Percentiles rank a stretch among this genome's conserved stretches.
Evolutionary conservation across 2,329 filamentous ascomycete genomes (phyloP).

Genomic region (Penicillium sp.): DNA sequence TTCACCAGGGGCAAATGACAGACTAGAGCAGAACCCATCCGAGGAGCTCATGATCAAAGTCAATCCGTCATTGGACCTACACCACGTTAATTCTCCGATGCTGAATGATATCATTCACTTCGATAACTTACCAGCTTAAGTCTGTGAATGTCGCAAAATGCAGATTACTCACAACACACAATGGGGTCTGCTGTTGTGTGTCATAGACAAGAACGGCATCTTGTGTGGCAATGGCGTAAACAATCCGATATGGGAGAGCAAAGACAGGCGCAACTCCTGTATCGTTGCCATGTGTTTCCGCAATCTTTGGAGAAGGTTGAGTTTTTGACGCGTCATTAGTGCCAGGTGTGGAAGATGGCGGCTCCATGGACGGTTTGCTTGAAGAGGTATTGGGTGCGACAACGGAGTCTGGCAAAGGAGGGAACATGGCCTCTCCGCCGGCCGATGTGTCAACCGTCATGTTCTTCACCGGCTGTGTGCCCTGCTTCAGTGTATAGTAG

Average conservation of each 20-base stretch:
- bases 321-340: conserved; percentile 48
- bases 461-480: conserved; percentile 65
- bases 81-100: conserved; percentile 21
- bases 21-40: conserved; percentile 90
- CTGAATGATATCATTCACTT: conserved; percentile 1
- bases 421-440: conserved; percentile 68
- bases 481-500: conserved; percentile 72
- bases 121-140: conserved; percentile 69
- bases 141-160: conserved; percentile 98
- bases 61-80: conserved; percentile 66
- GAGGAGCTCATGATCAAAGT: conserved; percentile 93
- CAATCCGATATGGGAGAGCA: conserved; percentile 80
- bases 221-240: conserved; percentile 95
- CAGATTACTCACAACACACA: conserved; percentile 92
- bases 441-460: conserved; percentile 95
- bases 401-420: conserved; percentile 75
- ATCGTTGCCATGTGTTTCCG: conserved; percentile 47
- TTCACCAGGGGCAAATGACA: conserved; percentile 78
- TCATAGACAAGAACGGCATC: conserved; percentile 94
- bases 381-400: conserved; percentile 49
- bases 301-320: conserved; percentile 47
- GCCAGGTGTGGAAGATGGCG: conserved; percentile 50
- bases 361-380: conserved; percentile 63
- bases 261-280: conserved; percentile 56
- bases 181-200: conserved; percentile 88